Conservation (phyloP, 805 yeast genomes). For the Myxozyma vanderwaltii region DNA sequence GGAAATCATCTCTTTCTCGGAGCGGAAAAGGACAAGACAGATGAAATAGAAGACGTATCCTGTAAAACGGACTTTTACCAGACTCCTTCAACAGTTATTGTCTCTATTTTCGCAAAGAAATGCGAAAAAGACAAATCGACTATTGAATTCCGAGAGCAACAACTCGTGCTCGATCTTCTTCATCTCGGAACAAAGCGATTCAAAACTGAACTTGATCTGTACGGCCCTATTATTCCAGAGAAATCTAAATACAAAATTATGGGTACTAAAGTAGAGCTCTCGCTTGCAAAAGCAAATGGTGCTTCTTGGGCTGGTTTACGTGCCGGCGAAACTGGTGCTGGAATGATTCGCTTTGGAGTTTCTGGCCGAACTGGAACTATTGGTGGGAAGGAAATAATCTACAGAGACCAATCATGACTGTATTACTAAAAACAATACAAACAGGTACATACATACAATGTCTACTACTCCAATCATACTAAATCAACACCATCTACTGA, state of each 20-base stretch:
- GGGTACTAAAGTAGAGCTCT: slow-evolving; percentile 36
- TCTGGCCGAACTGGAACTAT: slow-evolving; percentile 37
- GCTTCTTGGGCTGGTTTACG: slow-evolving; percentile 35
- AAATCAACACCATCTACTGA: not conserved
- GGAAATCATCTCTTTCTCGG: slow-evolving; percentile 34
- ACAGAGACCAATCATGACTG: slow-evolving; percentile 28
- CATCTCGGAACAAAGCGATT: slow-evolving; percentile 33
- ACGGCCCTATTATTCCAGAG: slow-evolving; percentile 36
- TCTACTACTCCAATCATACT: not conserved
- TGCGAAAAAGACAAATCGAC: slow-evolving; percentile 34
- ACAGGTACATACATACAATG: too few species aligned
- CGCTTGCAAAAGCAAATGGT: slow-evolving; percentile 33
- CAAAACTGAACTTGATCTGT: slow-evolving; percentile 30
- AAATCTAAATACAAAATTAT: slow-evolving; percentile 33
- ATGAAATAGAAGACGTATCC: slow-evolving; percentile 25
- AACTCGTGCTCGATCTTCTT: slow-evolving; percentile 24
- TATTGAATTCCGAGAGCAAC: slow-evolving; percentile 23
- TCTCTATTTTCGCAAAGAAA: slow-evolving; percentile 36
- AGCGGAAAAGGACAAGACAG: slow-evolving; percentile 14
- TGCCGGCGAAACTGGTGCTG: slow-evolving; percentile 37
- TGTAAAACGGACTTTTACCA: slow-evolving; percentile 37
- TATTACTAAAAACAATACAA: too few species aligned
- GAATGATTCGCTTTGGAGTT: slow-evolving; percentile 38
- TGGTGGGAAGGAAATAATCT: slow-evolving; percentile 35
- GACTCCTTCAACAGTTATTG: slow-evolving; percentile 37